Evolutionary conservation across 164 flowering plant species (phyloP), one percentile per base, ranked within the genome.

Genomic region (Sextonia rubra): DNA sequence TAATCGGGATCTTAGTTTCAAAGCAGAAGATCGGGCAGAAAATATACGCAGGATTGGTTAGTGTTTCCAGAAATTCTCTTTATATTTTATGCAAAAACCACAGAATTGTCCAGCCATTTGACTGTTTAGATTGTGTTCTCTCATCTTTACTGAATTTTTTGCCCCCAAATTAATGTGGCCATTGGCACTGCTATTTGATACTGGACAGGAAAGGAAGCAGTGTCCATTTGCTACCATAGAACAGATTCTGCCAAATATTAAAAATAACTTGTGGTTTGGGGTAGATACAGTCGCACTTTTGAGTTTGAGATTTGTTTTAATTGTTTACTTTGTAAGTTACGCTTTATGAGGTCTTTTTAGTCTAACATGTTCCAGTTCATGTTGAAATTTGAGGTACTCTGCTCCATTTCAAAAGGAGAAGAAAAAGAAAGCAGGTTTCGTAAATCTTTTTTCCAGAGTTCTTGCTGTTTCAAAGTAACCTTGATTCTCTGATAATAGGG

Each of bases 21-120:
- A 83, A 74, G 84, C 97, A 49, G 97, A 91, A 78, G 99, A 95
- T 77, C 91, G 99, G 64, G 86, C 85, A 18, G 99, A 95, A 80
- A 95, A 95, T 75, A 93, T 93, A 49, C 84, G 99, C 47, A 84
- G 99, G 70, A 79, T 90, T 62, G 99, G 99, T 92, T 30, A 58
- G 85, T 85, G 37, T 61, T 61, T 23, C 64, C 64, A 61, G 25
- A 61, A 24, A 22, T 5, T 9, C 30, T 61, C 14, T 61, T 61
- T 61, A 61, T 24, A 24, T 61, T 9, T 12, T 61, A 12, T 24
- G 22, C n/a, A 52, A 52, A 12, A 20, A 4, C 58, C 58, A 15
- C n/a, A 5, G 58, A 52, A 52, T 52, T 52, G 58, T 52, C 58
- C n/a, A 15, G 20, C 14, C 58, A 52, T 14, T 1, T 17, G 58